Evolutionary conservation across 805 yeast genomes (phyloP).

Genomic region (Starmerella asiatica): DNA sequence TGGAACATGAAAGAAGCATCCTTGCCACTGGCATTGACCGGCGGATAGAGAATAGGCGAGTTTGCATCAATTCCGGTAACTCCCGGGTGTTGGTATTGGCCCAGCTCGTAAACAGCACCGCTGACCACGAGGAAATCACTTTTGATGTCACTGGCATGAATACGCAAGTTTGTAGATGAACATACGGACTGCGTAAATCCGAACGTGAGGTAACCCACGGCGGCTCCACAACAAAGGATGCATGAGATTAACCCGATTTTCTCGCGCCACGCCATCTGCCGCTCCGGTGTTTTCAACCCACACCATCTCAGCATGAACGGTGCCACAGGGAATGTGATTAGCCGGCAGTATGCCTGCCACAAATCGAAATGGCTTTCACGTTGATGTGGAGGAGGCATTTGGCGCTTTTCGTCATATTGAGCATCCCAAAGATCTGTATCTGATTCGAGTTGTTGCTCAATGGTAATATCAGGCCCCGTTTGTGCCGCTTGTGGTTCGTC

Average conservation of each 20-base stretch:
- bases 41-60: conserved; percentile 68
- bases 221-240: conserved; percentile 57
- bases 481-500: conserved; percentile 12
- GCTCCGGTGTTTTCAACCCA: conserved; percentile 65
- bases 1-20: conserved; percentile 59
- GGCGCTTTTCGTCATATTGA: conserved; percentile 9
- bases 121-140: conserved; percentile 57
- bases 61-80: conserved; percentile 63
- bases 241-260: conserved; percentile 74
- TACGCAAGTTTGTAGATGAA: conserved; percentile 33
- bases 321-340: conserved; percentile 88
- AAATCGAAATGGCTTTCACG: conserved; percentile 25
- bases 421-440: conserved; percentile 4
- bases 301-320: conserved; percentile 51
- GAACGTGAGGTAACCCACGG: conserved; percentile 77
- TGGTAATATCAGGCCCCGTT: conserved; percentile 6
- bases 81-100: conserved; percentile 58
- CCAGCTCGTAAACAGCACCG: conserved; percentile 66
- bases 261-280: conserved; percentile 96
- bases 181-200: conserved; percentile 84
- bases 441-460: neutral
- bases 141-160: conserved; percentile 47
- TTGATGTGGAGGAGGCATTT: conserved; percentile 12
- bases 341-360: conserved; percentile 76
- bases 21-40: conserved; percentile 59